Conservation (phyloP, 352 stramenopile species). For the Globisporangium solare region DNA sequence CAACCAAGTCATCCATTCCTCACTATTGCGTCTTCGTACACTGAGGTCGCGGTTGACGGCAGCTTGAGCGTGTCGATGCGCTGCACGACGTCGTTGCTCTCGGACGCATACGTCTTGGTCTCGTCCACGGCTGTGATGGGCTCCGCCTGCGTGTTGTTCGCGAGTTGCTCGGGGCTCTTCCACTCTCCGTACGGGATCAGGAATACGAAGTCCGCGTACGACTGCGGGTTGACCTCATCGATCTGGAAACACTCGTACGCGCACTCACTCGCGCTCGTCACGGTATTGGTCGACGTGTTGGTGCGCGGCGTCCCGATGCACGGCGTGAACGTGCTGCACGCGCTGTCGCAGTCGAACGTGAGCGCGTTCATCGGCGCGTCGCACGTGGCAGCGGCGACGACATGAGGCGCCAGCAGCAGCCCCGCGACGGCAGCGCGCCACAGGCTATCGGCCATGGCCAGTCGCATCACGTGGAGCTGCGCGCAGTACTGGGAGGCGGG, state of each 20-base stretch:
- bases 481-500: too few species aligned
- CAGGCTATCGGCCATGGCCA: too few species aligned
- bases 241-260: constrained; percentile 1
- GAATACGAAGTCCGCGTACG: not conserved
- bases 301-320: not conserved
- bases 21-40: too few species aligned
- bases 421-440: too few species aligned
- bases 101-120: constrained; percentile 1
- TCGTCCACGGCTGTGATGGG: not conserved
- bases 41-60: not conserved
- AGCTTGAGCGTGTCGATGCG: constrained; percentile 2
- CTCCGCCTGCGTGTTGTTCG: not conserved
- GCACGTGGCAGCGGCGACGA: not conserved
- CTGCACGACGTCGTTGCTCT: constrained; percentile 1
- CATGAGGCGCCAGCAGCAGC: too few species aligned
- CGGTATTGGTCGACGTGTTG: too few species aligned
- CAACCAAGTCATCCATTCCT: too few species aligned
- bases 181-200: not conserved
- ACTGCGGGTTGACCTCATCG: not conserved
- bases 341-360: not conserved
- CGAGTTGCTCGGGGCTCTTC: not conserved
- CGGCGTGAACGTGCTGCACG: not conserved
- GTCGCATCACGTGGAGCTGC: too few species aligned
- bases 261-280: not conserved
- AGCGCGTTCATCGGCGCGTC: not conserved